Conservation (phyloP, 139 green algal species). For the Chlamydomonas incerta region DNA sequence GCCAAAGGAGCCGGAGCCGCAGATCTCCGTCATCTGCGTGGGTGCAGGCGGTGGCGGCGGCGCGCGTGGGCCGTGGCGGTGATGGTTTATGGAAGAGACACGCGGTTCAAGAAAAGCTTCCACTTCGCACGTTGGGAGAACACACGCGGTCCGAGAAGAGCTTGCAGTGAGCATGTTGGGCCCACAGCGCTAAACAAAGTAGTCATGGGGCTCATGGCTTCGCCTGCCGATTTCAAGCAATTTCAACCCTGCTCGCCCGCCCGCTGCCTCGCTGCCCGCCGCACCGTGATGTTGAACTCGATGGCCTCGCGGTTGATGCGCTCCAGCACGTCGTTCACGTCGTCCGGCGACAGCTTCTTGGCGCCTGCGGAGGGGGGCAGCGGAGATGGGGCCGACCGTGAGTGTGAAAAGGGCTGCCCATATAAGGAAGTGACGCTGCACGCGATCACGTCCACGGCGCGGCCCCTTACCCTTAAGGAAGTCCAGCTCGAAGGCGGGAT, state of each 20-base stretch:
- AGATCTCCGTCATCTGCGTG: conserved; percentile 23
- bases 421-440: too few species aligned
- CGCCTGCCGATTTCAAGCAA: too few species aligned
- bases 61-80: too few species aligned
- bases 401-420: too few species aligned
- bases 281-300: conserved; percentile 23
- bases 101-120: background rate
- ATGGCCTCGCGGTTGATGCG: conserved; percentile 1
- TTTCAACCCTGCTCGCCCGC: too few species aligned
- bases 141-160: too few species aligned
- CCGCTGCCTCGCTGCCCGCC: background rate
- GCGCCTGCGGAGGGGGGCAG: background rate
- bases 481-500: conserved; percentile 18
- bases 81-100: background rate
- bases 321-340: background rate
- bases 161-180: too few species aligned
- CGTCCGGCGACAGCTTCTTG: background rate
- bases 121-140: background rate
- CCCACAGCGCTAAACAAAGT: too few species aligned
- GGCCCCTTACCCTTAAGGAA: background rate
- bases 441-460: too few species aligned
- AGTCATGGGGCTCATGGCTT: too few species aligned
- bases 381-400: too few species aligned
- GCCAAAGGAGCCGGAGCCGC: conserved; percentile 16
- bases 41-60: too few species aligned